Percentiles rank a stretch among this genome's conserved stretches.
Conservation (phyloP, 768 basidiomycete species). For the Hypholoma fasciculare region DNA sequence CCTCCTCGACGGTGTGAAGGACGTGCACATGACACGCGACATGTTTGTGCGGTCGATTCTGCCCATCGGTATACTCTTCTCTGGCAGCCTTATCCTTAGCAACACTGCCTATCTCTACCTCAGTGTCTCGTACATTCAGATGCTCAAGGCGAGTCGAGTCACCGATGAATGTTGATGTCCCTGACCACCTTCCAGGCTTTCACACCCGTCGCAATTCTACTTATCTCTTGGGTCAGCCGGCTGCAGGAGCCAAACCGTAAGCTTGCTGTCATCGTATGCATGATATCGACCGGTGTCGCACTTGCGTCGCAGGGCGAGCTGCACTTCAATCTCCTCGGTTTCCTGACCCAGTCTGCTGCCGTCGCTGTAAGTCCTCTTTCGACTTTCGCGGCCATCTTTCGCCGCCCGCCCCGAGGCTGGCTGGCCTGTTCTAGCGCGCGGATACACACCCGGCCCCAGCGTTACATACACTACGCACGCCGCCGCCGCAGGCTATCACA, state of each 20-base stretch:
- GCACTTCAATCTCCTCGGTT: conserved; percentile 82
- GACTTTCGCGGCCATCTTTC: background rate
- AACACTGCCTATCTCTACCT: conserved; percentile 94
- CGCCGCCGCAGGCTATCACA: background rate
- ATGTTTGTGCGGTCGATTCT: conserved; percentile 85
- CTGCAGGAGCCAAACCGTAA: conserved; percentile 86
- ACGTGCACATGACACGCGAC: conserved; percentile 76
- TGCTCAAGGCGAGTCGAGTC: conserved; percentile 72
- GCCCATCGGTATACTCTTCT: conserved; percentile 93
- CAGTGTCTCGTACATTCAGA: conserved; percentile 93
- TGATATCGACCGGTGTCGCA: conserved; percentile 91
- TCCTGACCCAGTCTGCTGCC: conserved; percentile 84
- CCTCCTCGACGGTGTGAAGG: conserved; percentile 76
- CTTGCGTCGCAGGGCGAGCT: conserved; percentile 90
- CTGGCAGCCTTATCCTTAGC: conserved; percentile 84
- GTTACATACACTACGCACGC: background rate
- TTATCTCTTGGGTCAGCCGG: conserved; percentile 90
- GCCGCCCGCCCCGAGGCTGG: background rate
- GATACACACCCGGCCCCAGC: background rate
- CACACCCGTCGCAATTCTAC: conserved; percentile 83
- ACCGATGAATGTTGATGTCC: background rate
- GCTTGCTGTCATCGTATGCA: conserved; percentile 79
- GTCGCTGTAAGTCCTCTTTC: conserved; percentile 61
- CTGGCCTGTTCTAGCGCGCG: background rate
- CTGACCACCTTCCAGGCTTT: conserved; percentile 62